phyloP scores from a whole-genome alignment of 116 monocot species.

The Dioscorea cayenensis region DNA sequence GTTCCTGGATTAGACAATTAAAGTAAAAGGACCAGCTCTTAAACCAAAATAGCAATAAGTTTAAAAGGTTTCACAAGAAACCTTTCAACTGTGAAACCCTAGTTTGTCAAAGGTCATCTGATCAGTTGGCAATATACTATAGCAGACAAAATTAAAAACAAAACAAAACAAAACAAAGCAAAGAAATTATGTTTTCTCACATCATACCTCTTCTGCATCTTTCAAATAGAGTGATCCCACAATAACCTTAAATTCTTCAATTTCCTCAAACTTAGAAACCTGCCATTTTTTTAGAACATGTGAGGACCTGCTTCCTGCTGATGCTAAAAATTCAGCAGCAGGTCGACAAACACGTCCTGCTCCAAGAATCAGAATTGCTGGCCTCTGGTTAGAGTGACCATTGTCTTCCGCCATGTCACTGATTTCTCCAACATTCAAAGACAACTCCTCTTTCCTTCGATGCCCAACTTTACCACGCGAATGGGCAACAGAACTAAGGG shows the following conservation, averaged over 20 bases:
- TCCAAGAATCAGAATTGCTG: conserved; percentile 76
- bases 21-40: too few relatives aligned
- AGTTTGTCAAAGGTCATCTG: too few relatives aligned
- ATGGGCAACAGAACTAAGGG: conserved; percentile 57
- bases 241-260: conserved; percentile 57
- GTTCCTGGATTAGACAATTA: too few relatives aligned
- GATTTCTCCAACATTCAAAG: conserved; percentile 46
- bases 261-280: conserved; percentile 14
- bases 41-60: too few relatives aligned
- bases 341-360: conserved; percentile 90
- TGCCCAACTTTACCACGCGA: conserved; percentile 16
- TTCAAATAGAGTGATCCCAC: conserved; percentile 87
- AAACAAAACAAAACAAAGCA: too few relatives aligned
- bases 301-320: conserved; percentile 25
- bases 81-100: too few relatives aligned
- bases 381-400: conserved; percentile 14
- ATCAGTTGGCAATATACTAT: too few relatives aligned
- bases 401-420: conserved; percentile 16
- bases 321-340: conserved; percentile 77
- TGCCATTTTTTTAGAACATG: conserved; percentile 17
- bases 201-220: conserved; percentile 86
- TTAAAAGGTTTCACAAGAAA: too few relatives aligned
- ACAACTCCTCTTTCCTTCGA: conserved; percentile 32
- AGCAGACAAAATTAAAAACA: too few relatives aligned
- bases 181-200: neutral